Conservation (phyloP, 805 yeast species). For the Candida maris region DNA sequence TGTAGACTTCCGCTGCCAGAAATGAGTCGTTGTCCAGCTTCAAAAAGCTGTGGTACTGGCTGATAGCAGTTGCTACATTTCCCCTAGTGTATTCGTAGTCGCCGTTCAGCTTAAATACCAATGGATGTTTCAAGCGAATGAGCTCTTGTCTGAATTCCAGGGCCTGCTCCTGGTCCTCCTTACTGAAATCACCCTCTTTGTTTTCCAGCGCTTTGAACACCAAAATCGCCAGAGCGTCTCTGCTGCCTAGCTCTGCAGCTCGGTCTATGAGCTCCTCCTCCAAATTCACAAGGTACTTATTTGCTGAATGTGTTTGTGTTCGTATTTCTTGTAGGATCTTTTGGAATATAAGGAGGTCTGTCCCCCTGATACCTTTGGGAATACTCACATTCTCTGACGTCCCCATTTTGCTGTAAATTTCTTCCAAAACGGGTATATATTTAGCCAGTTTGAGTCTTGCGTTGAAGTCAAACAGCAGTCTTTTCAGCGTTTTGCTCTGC, state of each 20-base stretch:
- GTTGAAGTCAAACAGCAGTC: constrained; percentile 64
- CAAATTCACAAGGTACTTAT: constrained; percentile 51
- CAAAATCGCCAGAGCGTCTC: constrained; percentile 73
- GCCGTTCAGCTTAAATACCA: constrained; percentile 74
- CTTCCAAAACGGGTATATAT: constrained; percentile 49
- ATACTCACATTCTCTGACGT: constrained; percentile 20
- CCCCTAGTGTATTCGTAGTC: constrained; percentile 61
- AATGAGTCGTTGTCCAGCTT: constrained; percentile 55
- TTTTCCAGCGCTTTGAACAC: constrained; percentile 60
- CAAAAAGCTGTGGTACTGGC: constrained; percentile 56
- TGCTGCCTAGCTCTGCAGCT: constrained; percentile 80
- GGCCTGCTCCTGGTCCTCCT: constrained; percentile 64
- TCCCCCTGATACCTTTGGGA: constrained; percentile 40
- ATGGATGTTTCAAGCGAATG: constrained; percentile 59
- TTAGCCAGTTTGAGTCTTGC: constrained; percentile 51
- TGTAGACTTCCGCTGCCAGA: constrained; percentile 68
- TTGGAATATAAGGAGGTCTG: constrained; percentile 67
- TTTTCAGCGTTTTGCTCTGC: constrained; percentile 50
- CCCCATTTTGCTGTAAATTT: constrained; percentile 47
- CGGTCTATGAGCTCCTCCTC: constrained; percentile 75
- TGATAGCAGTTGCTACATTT: constrained; percentile 49
- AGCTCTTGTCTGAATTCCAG: constrained; percentile 54
- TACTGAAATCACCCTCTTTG: constrained; percentile 24
- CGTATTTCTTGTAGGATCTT: constrained; percentile 61
- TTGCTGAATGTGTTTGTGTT: constrained; percentile 54